phyloP scores from a whole-genome alignment of 116 monocot species.

The Posidonia oceanica region DNA sequence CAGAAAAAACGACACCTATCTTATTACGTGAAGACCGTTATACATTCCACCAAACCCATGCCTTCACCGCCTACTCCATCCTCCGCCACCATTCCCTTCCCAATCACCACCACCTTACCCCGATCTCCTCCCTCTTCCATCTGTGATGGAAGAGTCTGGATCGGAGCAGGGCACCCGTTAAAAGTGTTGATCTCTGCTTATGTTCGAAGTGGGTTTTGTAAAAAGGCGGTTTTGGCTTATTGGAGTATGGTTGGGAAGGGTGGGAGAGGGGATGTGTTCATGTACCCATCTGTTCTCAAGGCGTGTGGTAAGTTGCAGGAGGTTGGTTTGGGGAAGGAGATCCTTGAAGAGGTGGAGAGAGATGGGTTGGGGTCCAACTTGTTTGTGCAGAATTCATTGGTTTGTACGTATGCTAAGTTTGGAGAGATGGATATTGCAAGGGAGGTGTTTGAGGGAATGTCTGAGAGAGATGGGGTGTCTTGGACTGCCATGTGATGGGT shows the following conservation, averaged over 20 bases:
- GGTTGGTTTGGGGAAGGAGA: conserved; percentile 4
- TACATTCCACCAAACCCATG: conserved; percentile 4
- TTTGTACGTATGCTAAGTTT: conserved; percentile 14
- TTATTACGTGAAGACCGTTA: too few relatives aligned
- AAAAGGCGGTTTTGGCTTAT: conserved; percentile 12
- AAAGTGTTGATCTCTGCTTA: conserved; percentile 29
- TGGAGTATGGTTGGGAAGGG: conserved; percentile 9
- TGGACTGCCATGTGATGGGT: conserved; percentile 50
- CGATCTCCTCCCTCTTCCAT: conserved; percentile 23
- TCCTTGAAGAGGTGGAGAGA: conserved; percentile 25
- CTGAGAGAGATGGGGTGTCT: conserved; percentile 43
- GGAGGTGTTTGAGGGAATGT: conserved; percentile 47
- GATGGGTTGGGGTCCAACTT: conserved; percentile 24
- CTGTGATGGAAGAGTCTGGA: too few relatives aligned
- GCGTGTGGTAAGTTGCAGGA: conserved; percentile 19
- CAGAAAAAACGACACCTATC: too few relatives aligned
- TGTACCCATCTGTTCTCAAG: conserved; percentile 26
- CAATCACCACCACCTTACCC: conserved; percentile 6
- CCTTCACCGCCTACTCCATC: conserved; percentile 15
- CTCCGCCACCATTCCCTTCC: conserved; percentile 8
- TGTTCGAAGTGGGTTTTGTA: conserved; percentile 1
- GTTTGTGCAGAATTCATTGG: conserved; percentile 44
- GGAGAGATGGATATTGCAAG: conserved; percentile 6
- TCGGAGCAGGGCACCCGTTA: too few relatives aligned
- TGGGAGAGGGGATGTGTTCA: conserved; percentile 17